Evolutionary conservation across 1,284 basidiomycete species (phyloP), one percentile per base, ranked within the genome.

Genomic region (Boletus sp.): DNA sequence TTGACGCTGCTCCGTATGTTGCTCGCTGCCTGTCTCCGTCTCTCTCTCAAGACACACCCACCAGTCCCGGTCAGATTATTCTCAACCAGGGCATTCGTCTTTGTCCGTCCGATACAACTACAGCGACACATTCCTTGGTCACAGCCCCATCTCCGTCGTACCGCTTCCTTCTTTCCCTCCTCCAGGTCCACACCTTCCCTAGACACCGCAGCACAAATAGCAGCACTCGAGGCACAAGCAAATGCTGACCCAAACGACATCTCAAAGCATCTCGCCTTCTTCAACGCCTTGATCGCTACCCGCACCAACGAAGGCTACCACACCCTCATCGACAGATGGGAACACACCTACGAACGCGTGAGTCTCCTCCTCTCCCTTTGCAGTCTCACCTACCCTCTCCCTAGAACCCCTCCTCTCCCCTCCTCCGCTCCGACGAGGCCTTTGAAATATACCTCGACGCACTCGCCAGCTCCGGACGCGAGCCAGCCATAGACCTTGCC

Each of bases 261-360:
- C 29, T 64, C 76, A 27, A 88, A 85, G 64, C 91, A 93, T 66
- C 72, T 91, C 54, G 77, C 81, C 4, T 75, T 92, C n/a, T 88
- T 85, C 68, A 80, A 83, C 39, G 88, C 87, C 13, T 74, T 92
- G 35, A 66, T 81, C 29, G 81, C 82, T 0, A 87, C 86, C 1
- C 81, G 84, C 51, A 76, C 85, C 33, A 83, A 82, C 60, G 80
- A 85, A 13, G 89, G 84, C 1, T 85, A 86, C 71, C 86, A 91
- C 58, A 75, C 89, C 29, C 75, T 92, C 60, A 82, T 90, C 59
- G 84, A 78, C 65, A 82, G 90, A 58, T 93, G 91, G 90, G 89
- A 93, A 68, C 79, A 86, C 62, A 84, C 86, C 81, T 83, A 81
- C 65, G 87, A 91, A 80, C 90, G 87, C 68, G 91, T 92, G 75